A percentile compares a stretch with the other conserved stretches of the same genome.
Evolutionary conservation across 1,284 basidiomycete species (phyloP).

Genomic region (Baeospora myosura): DNA sequence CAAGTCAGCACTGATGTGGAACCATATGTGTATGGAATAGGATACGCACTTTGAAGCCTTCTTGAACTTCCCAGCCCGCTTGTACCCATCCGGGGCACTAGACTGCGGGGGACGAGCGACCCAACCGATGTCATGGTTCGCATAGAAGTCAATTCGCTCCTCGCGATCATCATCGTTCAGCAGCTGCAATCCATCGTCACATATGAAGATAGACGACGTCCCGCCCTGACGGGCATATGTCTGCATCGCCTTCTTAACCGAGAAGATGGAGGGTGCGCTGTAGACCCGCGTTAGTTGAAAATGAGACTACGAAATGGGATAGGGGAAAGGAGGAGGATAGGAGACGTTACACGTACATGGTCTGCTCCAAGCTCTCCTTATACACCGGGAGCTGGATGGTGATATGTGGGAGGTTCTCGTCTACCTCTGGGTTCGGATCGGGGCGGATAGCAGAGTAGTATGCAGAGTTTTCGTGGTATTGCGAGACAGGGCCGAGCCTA

Average conservation of each 20-base stretch:
- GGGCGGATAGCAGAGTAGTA: conserved; percentile 64
- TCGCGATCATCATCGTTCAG: conserved; percentile 55
- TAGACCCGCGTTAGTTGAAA: too few relatives aligned
- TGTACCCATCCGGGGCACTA: conserved; percentile 52
- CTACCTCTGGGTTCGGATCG: conserved; percentile 52
- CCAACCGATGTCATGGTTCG: conserved; percentile 77
- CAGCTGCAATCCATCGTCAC: conserved; percentile 70
- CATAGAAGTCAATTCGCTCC: conserved; percentile 41
- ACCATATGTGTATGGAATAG: too few relatives aligned
- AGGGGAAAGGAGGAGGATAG: conserved; percentile 7
- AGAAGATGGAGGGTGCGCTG: conserved; percentile 70
- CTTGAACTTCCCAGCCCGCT: conserved; percentile 85
- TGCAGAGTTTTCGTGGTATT: conserved; percentile 66
- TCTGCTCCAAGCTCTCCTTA: conserved; percentile 65
- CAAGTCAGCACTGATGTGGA: not conserved
- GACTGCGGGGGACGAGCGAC: conserved; percentile 72
- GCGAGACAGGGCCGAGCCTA: conserved; percentile 65
- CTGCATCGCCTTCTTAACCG: conserved; percentile 80
- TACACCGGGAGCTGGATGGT: conserved; percentile 78
- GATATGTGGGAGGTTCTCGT: conserved; percentile 59
- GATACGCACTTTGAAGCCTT: conserved; percentile 62
- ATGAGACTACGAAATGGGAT: too few relatives aligned
- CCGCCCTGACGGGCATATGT: conserved; percentile 81
- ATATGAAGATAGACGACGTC: conserved; percentile 67
- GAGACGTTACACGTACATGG: conserved; percentile 44